Conservation (phyloP, 768 basidiomycete species). For the Leucocoprinus birnbaumii region DNA sequence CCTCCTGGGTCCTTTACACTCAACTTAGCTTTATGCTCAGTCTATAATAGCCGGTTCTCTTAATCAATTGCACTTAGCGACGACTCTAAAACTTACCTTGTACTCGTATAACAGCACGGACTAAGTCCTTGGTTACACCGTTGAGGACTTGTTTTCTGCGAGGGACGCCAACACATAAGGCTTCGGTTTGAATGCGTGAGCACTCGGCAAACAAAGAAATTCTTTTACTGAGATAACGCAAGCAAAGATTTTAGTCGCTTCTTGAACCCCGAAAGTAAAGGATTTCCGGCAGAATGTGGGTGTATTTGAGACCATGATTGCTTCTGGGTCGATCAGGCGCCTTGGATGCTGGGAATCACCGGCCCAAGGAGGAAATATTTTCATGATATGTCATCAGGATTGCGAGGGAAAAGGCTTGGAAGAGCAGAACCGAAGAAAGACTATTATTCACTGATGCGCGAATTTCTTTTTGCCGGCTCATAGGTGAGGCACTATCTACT, state of each 20-base stretch:
- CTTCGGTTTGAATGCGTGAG: neutral
- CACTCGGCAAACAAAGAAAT: neutral
- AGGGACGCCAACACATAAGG: neutral
- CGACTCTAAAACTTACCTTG: neutral
- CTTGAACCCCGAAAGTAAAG: neutral
- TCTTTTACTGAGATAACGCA: neutral
- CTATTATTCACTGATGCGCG: no score
- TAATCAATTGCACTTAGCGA: neutral
- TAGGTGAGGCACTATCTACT: no score
- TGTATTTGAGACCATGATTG: neutral
- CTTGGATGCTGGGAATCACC: neutral
- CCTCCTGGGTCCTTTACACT: neutral
- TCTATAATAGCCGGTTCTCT: neutral
- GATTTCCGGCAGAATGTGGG: neutral
- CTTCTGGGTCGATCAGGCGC: neutral
- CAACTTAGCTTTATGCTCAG: neutral
- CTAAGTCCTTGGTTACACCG: no score
- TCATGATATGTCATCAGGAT: neutral
- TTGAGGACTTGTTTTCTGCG: neutral
- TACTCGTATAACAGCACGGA: neutral
- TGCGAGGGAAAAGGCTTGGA: neutral
- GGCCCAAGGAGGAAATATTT: neutral
- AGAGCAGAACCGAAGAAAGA: neutral
- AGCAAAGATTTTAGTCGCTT: neutral
- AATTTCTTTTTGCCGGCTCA: no score